Percentiles rank a stretch among this genome's conserved stretches.
phyloP scores from a whole-genome alignment of 768 basidiomycete genomes.

The Pleurotus cornucopiae region DNA sequence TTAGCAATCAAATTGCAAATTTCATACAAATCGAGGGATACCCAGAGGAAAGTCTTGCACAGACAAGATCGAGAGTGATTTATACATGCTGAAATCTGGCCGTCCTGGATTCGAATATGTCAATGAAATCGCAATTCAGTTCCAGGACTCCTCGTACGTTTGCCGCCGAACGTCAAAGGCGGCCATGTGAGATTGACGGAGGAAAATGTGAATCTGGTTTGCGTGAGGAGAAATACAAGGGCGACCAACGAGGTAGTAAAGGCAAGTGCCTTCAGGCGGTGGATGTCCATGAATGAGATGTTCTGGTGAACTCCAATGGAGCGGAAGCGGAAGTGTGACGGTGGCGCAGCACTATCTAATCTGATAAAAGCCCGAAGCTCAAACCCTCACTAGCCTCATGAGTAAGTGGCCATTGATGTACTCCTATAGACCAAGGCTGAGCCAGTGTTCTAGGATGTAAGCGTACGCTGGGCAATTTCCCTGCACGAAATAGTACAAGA shows the following conservation, averaged over 20 bases:
- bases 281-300: neutral
- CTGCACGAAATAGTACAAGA: too few relatives aligned
- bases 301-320: neutral
- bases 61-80: slow-evolving; percentile 35
- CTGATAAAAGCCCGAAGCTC: too few relatives aligned
- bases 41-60: slow-evolving; percentile 51
- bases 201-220: neutral
- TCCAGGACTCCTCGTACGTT: neutral
- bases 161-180: neutral
- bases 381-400: too few relatives aligned
- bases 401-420: too few relatives aligned
- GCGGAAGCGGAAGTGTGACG: too few relatives aligned
- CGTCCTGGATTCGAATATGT: slow-evolving; percentile 22
- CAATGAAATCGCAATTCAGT: neutral
- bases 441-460: too few relatives aligned
- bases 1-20: neutral
- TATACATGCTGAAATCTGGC: slow-evolving; percentile 58
- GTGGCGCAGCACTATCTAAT: too few relatives aligned
- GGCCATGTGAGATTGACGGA: neutral
- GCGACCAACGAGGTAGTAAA: neutral
- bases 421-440: too few relatives aligned
- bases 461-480: too few relatives aligned
- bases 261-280: neutral
- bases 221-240: neutral
- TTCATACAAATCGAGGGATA: slow-evolving; percentile 17